A percentile compares a stretch with the other conserved stretches of the same genome.
phyloP scores from a whole-genome alignment of 1,284 basidiomycete species.

The Moesziomyces globuligerus region DNA sequence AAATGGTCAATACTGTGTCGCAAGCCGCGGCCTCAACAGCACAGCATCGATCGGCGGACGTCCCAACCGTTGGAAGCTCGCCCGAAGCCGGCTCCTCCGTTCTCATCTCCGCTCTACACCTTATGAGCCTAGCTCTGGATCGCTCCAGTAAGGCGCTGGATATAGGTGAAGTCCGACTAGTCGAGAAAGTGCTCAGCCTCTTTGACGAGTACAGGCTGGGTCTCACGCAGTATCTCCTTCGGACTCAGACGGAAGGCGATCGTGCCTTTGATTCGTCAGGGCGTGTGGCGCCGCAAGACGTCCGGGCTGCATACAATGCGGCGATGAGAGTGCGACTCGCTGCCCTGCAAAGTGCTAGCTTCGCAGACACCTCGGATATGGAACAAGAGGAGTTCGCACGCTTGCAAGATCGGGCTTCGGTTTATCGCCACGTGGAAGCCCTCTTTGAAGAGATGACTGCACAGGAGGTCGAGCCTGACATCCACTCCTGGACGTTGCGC shows the following conservation, averaged over 20 bases:
- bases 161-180: conserved; percentile 2
- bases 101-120: conserved; percentile 17
- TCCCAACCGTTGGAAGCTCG: background rate
- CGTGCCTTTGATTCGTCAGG: background rate
- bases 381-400: background rate
- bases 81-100: conserved; percentile 1
- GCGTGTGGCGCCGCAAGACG: conserved; percentile 4
- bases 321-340: conserved; percentile 17
- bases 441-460: conserved; percentile 33
- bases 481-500: conserved; percentile 28
- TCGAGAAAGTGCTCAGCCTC: conserved; percentile 18
- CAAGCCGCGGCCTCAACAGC: conserved; percentile 4
- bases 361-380: background rate
- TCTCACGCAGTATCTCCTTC: conserved; percentile 28
- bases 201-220: conserved; percentile 46
- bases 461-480: conserved; percentile 25
- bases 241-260: background rate
- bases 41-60: background rate
- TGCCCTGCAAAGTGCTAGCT: background rate
- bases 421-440: conserved; percentile 8
- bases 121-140: conserved; percentile 43
- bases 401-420: conserved; percentile 2
- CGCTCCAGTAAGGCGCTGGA: conserved; percentile 15
- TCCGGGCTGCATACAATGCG: conserved; percentile 42
- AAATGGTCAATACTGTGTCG: conserved; percentile 25